These are phyloP conservation scores for Rhizodiscina lignyota DNA, from an alignment of 495 filamentous ascomycete genomes.

Conservation along the genomic window DNA sequence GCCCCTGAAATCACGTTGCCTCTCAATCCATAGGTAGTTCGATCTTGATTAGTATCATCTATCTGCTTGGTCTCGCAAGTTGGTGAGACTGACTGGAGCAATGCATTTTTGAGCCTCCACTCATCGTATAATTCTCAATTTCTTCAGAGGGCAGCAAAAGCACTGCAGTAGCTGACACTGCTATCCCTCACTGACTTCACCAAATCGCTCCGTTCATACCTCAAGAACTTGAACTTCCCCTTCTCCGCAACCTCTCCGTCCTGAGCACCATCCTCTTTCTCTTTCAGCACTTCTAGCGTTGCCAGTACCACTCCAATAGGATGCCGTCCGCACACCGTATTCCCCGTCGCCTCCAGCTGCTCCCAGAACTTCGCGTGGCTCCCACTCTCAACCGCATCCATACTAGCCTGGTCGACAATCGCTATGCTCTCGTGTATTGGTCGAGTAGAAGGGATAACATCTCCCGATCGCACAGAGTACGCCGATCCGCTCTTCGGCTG, in stretches of 20 bases:
- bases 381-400: constrained; percentile 67
- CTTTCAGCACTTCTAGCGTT: constrained; percentile 44
- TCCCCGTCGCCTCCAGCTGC: constrained; percentile 52
- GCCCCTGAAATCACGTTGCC: too few relatives aligned
- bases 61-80: too few relatives aligned
- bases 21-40: too few relatives aligned
- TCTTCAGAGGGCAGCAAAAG: constrained; percentile 50
- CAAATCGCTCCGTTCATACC: constrained; percentile 82
- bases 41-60: too few relatives aligned
- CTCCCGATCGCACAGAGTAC: constrained; percentile 11
- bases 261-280: constrained; percentile 13
- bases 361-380: constrained; percentile 50
- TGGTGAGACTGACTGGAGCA: too few relatives aligned
- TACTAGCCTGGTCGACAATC: constrained; percentile 61
- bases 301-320: constrained; percentile 93
- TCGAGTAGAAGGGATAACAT: constrained; percentile 18
- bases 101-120: too few relatives aligned
- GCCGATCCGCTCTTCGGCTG: constrained; percentile 24
- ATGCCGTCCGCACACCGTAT: constrained; percentile 91
- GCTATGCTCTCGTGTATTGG: constrained; percentile 77
- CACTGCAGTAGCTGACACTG: constrained; percentile 88
- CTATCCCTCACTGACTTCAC: constrained; percentile 55
- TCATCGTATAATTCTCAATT: too few relatives aligned
- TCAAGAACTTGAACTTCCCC: constrained; percentile 64
- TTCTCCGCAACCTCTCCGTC: constrained; percentile 30